Conservation (phyloP, 768 basidiomycete species). For the Hemileccinum impolitum region DNA sequence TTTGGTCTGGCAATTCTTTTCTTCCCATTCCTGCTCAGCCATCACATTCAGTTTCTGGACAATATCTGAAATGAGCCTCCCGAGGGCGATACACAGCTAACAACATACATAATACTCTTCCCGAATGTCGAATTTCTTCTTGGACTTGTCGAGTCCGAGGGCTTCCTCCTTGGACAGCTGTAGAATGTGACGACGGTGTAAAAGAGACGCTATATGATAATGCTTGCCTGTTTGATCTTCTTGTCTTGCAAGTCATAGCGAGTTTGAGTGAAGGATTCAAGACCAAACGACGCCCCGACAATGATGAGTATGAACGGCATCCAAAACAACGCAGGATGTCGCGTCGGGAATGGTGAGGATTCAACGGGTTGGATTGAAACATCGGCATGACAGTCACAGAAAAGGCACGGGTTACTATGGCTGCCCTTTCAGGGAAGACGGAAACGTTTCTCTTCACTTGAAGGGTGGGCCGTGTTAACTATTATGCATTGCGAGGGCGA, state of each 20-base stretch:
- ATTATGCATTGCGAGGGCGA: too few relatives aligned
- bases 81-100: not conserved
- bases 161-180: conserved; percentile 79
- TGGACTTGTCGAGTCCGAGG: conserved; percentile 60
- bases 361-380: conserved; percentile 46
- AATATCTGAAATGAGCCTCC: not conserved
- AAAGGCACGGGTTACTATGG: not conserved
- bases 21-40: conserved; percentile 75
- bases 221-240: conserved; percentile 63
- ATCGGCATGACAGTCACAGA: conserved; percentile 35
- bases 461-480: too few relatives aligned
- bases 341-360: conserved; percentile 27
- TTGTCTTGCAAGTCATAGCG: conserved; percentile 86
- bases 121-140: conserved; percentile 85
- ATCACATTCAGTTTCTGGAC: conserved; percentile 57
- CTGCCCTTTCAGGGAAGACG: too few relatives aligned
- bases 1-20: conserved; percentile 79
- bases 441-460: too few relatives aligned
- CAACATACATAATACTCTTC: conserved; percentile 91
- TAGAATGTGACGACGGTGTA: not conserved
- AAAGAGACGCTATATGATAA: too few relatives aligned
- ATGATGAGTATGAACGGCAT: conserved; percentile 83
- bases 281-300: conserved; percentile 81
- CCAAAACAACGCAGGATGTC: conserved; percentile 75
- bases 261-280: conserved; percentile 83